phyloP scores from a whole-genome alignment of 1,284 basidiomycete genomes.

The Rhodotorula sp. region DNA sequence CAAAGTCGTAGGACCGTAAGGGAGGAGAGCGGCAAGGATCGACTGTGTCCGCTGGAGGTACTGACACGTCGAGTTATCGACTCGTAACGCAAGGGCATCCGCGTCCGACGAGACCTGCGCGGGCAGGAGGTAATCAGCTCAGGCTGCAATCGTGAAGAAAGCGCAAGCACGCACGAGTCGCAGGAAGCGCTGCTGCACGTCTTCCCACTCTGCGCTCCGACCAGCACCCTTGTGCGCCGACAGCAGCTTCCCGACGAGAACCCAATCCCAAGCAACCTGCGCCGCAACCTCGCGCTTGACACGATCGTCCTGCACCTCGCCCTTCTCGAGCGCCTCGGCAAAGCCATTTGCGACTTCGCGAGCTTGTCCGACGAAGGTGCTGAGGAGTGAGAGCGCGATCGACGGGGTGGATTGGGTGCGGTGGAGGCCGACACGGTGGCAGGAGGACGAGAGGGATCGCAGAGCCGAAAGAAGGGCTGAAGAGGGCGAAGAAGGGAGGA shows the following conservation, averaged over 20 bases:
- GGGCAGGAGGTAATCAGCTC: background rate
- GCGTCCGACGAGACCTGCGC: background rate
- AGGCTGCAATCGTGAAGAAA: too few species aligned
- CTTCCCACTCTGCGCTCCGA: background rate
- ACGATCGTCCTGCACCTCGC: background rate
- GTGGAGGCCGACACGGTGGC: constrained; percentile 15
- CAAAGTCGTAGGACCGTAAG: background rate
- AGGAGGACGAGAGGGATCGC: constrained; percentile 9
- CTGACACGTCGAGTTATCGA: background rate
- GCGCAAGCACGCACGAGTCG: constrained; percentile 3
- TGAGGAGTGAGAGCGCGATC: constrained; percentile 11
- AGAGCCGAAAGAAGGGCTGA: constrained; percentile 17
- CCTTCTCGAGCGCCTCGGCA: background rate
- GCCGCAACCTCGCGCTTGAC: constrained; percentile 6
- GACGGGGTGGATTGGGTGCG: constrained; percentile 11
- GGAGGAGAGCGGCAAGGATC: constrained; percentile 25
- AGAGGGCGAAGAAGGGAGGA: constrained; percentile 23
- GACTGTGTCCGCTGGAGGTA: constrained; percentile 37
- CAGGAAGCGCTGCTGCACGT: constrained; percentile 1
- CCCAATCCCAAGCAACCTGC: constrained; percentile 29
- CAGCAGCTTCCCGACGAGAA: constrained; percentile 10
- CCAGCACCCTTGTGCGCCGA: background rate
- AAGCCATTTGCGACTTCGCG: background rate
- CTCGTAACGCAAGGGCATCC: background rate
- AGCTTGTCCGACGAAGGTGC: background rate